Percentiles rank a stretch among this genome's conserved stretches.
Conservation (phyloP, 2,329 filamentous ascomycete genomes). For the Venturia effusa region DNA sequence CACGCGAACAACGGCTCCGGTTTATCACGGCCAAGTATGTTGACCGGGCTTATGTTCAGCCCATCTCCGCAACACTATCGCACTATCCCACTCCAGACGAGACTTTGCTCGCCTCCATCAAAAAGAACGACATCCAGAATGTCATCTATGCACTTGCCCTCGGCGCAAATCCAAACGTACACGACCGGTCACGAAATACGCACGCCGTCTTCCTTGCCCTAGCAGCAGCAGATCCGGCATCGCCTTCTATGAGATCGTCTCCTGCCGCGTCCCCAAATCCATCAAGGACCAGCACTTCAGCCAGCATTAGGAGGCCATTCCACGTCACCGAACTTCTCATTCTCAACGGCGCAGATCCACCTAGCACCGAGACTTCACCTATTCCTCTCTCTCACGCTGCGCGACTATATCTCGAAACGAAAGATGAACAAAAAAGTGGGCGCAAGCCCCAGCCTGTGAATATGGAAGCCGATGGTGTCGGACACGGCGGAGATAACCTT, state of each 20-base stretch:
- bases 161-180: slow-evolving; percentile 73
- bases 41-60: slow-evolving; percentile 69
- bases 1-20: slow-evolving; percentile 77
- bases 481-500: slow-evolving; percentile 44
- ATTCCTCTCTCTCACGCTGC: slow-evolving; percentile 77
- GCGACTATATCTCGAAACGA: slow-evolving; percentile 76
- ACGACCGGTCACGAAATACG: slow-evolving; percentile 77
- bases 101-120: slow-evolving; percentile 81
- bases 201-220: slow-evolving; percentile 86
- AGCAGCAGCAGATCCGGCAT: slow-evolving; percentile 81
- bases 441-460: background rate
- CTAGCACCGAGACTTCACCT: slow-evolving; percentile 53
- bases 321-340: slow-evolving; percentile 82
- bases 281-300: background rate
- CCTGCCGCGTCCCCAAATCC: slow-evolving; percentile 1
- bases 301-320: slow-evolving; percentile 46
- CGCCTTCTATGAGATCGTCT: slow-evolving; percentile 39
- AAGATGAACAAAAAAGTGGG: slow-evolving; percentile 33
- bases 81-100: slow-evolving; percentile 74
- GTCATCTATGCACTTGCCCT: slow-evolving; percentile 85
- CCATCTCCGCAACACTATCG: slow-evolving; percentile 63
- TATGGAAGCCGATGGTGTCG: slow-evolving; percentile 38
- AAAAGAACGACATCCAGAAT: slow-evolving; percentile 89
- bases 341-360: slow-evolving; percentile 89
- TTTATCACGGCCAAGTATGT: slow-evolving; percentile 96